These are phyloP conservation scores for Aspergillus bombycis DNA, from an alignment of 2,329 filamentous ascomycete species.

Conservation along the genomic window DNA sequence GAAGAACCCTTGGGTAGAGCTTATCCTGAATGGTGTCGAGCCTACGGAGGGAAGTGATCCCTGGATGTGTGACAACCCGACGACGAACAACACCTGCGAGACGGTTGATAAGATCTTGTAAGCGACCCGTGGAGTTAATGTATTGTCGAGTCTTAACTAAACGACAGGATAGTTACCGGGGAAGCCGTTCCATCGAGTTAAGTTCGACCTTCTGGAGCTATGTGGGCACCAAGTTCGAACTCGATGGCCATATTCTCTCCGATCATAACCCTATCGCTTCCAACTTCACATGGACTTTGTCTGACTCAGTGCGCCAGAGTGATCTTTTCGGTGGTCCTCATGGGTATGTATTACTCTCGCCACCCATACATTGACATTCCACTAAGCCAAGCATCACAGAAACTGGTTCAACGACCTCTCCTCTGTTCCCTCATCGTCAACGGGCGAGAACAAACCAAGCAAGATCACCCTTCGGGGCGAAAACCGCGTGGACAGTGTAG, in stretches of 20 bases:
- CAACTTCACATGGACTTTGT: constrained; percentile 43
- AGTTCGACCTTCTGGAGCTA: constrained; percentile 52
- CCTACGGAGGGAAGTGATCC: constrained; percentile 46
- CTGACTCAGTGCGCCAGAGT: constrained; percentile 52
- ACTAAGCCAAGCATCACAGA: constrained; percentile 10
- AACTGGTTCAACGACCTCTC: constrained; percentile 61
- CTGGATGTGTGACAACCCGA: constrained; percentile 61
- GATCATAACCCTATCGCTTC: constrained; percentile 65
- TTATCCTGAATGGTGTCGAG: constrained; percentile 52
- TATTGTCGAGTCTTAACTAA: not conserved
- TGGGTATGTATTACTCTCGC: constrained; percentile 17
- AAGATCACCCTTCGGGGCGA: constrained; percentile 46
- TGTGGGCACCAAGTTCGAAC: constrained; percentile 59
- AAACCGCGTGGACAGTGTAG: constrained; percentile 56
- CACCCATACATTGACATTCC: not conserved
- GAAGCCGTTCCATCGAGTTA: constrained; percentile 54
- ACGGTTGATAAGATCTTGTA: constrained; percentile 67
- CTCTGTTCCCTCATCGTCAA: constrained; percentile 35
- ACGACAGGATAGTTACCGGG: constrained; percentile 22
- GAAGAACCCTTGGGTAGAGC: constrained; percentile 63
- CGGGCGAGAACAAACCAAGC: constrained; percentile 37
- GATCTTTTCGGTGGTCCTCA: constrained; percentile 33
- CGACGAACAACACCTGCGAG: constrained; percentile 59
- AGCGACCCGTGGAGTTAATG: constrained; percentile 10
- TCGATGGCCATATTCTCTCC: constrained; percentile 61